A percentile compares a stretch with the other conserved stretches of the same genome.
Evolutionary conservation across 2,329 filamentous ascomycete species (phyloP).

Genomic region (Dissoconium aciculare): DNA sequence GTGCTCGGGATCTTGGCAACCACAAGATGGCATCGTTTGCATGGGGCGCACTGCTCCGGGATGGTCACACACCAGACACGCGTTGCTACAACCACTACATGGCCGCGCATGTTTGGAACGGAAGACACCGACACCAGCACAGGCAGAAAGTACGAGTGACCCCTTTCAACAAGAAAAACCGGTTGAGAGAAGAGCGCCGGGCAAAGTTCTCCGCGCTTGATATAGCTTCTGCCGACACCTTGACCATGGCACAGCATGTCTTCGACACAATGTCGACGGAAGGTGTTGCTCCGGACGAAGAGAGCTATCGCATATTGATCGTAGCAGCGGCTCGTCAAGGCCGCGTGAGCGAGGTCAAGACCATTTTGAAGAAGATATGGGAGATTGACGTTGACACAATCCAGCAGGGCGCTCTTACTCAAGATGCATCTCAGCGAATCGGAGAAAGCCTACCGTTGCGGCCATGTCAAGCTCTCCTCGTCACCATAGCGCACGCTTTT

Average conservation of each 20-base stretch:
- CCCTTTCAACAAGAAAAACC: slow-evolving; percentile 14
- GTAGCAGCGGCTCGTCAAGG: slow-evolving; percentile 39
- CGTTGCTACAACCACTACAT: slow-evolving; percentile 43
- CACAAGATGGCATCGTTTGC: slow-evolving; percentile 28
- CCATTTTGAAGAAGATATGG: slow-evolving; percentile 40
- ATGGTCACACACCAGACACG: slow-evolving; percentile 30
- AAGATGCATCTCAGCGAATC: slow-evolving; percentile 21
- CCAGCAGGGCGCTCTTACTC: slow-evolving; percentile 19
- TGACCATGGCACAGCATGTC: slow-evolving; percentile 20
- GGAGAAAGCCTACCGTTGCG: slow-evolving; percentile 39
- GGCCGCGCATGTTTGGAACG: slow-evolving; percentile 33
- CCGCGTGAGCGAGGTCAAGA: slow-evolving; percentile 32
- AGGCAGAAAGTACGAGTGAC: slow-evolving; percentile 29
- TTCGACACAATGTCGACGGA: slow-evolving; percentile 35
- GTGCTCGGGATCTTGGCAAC: slow-evolving; percentile 35
- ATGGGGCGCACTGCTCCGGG: slow-evolving; percentile 32
- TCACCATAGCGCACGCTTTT: slow-evolving; percentile 53
- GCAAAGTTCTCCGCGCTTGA: slow-evolving; percentile 14
- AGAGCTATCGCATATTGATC: slow-evolving; percentile 40
- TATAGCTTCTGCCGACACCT: slow-evolving; percentile 16
- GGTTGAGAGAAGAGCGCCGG: slow-evolving; percentile 5
- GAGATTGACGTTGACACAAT: slow-evolving; percentile 36
- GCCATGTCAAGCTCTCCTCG: slow-evolving; percentile 45
- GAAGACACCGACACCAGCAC: slow-evolving; percentile 21
- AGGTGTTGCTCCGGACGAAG: slow-evolving; percentile 34